phyloP scores from a whole-genome alignment of 257 asterid genomes.

The Cordia subcordata region DNA sequence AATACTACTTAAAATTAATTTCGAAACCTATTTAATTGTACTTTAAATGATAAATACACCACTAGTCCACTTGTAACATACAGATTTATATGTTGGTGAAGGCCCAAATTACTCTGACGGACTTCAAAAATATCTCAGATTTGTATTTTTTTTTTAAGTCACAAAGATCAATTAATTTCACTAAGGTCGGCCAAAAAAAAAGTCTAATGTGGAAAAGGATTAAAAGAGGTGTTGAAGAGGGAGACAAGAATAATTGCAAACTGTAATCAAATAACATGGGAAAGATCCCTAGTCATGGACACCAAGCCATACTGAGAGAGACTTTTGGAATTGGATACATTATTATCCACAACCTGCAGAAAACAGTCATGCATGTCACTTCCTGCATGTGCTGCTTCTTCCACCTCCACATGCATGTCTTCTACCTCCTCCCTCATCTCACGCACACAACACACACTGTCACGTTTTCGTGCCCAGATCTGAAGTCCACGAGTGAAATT shows the following conservation, averaged over 20 bases:
- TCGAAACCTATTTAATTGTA: no score
- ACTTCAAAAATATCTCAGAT: no score
- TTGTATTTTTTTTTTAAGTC: no score
- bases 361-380: conserved; percentile 34
- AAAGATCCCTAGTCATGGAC: conserved; percentile 81
- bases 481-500: no score
- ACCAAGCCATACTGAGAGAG: conserved; percentile 37
- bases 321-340: conserved; percentile 33
- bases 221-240: neutral
- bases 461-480: no score
- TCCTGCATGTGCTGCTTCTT: conserved; percentile 64
- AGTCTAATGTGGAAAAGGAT: neutral
- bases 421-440: conserved; percentile 4
- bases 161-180: no score
- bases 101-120: no score
- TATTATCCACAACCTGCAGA: conserved; percentile 26
- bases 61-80: no score
- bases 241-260: conserved; percentile 50
- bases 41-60: no score
- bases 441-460: conserved; percentile 1
- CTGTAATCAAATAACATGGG: conserved; percentile 62
- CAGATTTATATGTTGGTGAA: no score
- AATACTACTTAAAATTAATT: no score
- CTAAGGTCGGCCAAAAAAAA: no score
- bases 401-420: conserved; percentile 65